Evolutionary conservation across 495 filamentous ascomycete species (phyloP).

Genomic region (Lasiosphaeria miniovina): DNA sequence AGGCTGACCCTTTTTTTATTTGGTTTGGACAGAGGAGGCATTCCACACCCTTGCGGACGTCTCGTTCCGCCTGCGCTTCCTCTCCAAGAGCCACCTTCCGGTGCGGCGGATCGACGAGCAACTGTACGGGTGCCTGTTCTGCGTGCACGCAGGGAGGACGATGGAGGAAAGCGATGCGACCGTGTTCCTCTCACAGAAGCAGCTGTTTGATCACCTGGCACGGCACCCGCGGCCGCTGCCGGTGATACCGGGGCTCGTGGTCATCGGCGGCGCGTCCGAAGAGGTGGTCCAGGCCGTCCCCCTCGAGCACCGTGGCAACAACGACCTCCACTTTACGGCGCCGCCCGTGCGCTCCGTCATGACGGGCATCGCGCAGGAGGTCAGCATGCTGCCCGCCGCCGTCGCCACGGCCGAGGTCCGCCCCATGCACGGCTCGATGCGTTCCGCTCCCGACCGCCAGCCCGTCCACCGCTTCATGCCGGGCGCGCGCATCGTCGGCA

Average conservation of each 20-base stretch:
- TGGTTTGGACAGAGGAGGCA: conserved; percentile 14
- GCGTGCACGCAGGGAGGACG: conserved; percentile 35
- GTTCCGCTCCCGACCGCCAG: conserved; percentile 36
- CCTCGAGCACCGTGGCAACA: conserved; percentile 34
- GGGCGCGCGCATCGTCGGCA: conserved; percentile 42
- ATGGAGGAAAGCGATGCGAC: conserved; percentile 41
- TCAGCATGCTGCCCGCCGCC: conserved; percentile 34
- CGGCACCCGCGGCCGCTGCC: conserved; percentile 43
- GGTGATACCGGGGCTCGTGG: conserved; percentile 35
- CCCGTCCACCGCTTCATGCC: conserved; percentile 38
- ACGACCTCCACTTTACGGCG: conserved; percentile 44
- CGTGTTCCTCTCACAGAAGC: conserved; percentile 39
- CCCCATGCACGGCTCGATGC: conserved; percentile 27
- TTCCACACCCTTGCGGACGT: conserved; percentile 34
- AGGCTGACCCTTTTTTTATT: conserved; percentile 8
- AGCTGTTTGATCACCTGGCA: conserved; percentile 39
- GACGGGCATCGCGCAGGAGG: conserved; percentile 28
- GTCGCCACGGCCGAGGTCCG: conserved; percentile 32
- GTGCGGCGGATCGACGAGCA: conserved; percentile 36
- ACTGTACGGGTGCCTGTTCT: conserved; percentile 42
- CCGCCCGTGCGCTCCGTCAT: conserved; percentile 29
- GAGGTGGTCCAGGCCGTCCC: conserved; percentile 14
- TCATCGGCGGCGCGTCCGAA: conserved; percentile 26
- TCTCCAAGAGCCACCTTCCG: conserved; percentile 41
- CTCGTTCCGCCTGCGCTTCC: conserved; percentile 39